These are phyloP conservation scores for Rhodotorula glutinis DNA, from an alignment of 1,284 basidiomycete species.

Conservation along the genomic window DNA sequence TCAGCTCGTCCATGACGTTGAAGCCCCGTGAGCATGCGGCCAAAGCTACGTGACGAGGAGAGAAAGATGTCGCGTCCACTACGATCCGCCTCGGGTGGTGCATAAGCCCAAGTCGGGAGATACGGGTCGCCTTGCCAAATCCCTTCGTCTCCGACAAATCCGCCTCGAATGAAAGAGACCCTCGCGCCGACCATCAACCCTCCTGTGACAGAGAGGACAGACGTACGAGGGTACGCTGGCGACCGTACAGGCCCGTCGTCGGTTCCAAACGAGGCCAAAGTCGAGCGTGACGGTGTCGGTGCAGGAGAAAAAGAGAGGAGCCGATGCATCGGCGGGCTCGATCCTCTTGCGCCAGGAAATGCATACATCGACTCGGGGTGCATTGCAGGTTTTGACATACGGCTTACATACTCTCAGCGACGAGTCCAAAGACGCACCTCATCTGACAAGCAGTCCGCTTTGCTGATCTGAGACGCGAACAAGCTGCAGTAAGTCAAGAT, in stretches of 20 bases:
- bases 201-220: background rate
- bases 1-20: background rate
- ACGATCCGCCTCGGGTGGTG: slow-evolving; percentile 1
- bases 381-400: too few relatives aligned
- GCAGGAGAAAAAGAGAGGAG: background rate
- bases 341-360: too few relatives aligned
- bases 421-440: too few relatives aligned
- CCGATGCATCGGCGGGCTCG: too few relatives aligned
- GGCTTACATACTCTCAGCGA: too few relatives aligned
- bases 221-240: background rate
- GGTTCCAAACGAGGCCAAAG: background rate
- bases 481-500: too few relatives aligned
- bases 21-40: too few relatives aligned
- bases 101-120: slow-evolving; percentile 1
- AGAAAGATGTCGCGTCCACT: background rate
- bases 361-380: too few relatives aligned
- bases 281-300: background rate
- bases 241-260: background rate
- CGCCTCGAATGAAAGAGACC: background rate
- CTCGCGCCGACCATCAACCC: background rate
- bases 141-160: background rate
- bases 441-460: too few relatives aligned
- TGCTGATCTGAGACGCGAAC: too few relatives aligned
- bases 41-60: background rate
- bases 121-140: background rate